A percentile compares a stretch with the other conserved stretches of the same genome.
These are phyloP conservation scores for Nadsonia commutata DNA, from an alignment of 1,139 yeast genomes.

Conservation along the genomic window DNA sequence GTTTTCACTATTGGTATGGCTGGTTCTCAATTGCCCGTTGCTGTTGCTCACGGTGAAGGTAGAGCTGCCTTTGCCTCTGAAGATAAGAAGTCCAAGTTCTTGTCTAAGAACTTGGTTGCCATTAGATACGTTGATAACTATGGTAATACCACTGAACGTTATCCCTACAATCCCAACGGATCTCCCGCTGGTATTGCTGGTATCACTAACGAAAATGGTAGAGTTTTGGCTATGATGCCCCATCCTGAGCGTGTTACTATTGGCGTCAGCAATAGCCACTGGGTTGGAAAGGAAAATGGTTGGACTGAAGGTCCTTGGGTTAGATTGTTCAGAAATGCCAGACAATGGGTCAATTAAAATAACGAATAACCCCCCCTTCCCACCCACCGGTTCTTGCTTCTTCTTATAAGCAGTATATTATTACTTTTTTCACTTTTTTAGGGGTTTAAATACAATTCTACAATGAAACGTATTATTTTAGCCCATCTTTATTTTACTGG, in stretches of 20 bases:
- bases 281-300: constrained; percentile 50
- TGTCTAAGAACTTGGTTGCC: constrained; percentile 40
- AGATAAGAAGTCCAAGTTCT: constrained; percentile 29
- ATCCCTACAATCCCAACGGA: constrained; percentile 95
- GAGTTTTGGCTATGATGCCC: constrained; percentile 98
- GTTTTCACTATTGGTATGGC: constrained; percentile 83
- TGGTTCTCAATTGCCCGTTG: constrained; percentile 86
- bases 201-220: constrained; percentile 75
- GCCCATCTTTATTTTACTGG: background rate
- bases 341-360: constrained; percentile 74
- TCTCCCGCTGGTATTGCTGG: constrained; percentile 91
- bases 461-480: no score
- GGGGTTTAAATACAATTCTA: no score
- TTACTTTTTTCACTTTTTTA: no score
- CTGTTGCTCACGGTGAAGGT: constrained; percentile 99
- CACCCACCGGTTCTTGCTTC: no score
- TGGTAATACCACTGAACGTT: constrained; percentile 65
- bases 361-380: background rate
- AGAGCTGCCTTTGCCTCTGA: constrained; percentile 52
- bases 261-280: constrained; percentile 67
- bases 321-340: constrained; percentile 79
- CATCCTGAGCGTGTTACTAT: constrained; percentile 95
- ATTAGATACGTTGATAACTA: constrained; percentile 82
- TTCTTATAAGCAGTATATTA: no score
- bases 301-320: constrained; percentile 73